Evolutionary conservation across 805 yeast genomes (phyloP).

Genomic region (Candida golubevii): DNA sequence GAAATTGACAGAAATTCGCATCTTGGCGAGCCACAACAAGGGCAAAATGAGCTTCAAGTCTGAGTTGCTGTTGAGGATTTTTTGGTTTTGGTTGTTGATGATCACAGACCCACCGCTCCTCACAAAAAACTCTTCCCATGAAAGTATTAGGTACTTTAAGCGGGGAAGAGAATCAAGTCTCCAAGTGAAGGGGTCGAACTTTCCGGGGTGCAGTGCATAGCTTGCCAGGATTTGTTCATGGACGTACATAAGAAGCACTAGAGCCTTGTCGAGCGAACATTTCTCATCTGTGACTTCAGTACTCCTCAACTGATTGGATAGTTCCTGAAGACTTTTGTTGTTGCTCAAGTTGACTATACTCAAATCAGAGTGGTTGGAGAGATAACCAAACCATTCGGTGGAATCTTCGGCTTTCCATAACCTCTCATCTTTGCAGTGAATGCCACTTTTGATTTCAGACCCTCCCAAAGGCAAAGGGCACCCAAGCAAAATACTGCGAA

Average conservation of each 20-base stretch:
- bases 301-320: slow-evolving; percentile 45
- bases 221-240: slow-evolving; percentile 63
- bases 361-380: slow-evolving; percentile 7
- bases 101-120: slow-evolving; percentile 60
- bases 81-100: slow-evolving; percentile 47
- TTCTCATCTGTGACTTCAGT: slow-evolving; percentile 30
- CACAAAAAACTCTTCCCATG: slow-evolving; percentile 65
- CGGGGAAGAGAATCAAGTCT: slow-evolving; percentile 57
- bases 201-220: slow-evolving; percentile 21
- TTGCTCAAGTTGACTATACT: slow-evolving; percentile 52
- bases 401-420: slow-evolving; percentile 54
- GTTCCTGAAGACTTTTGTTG: slow-evolving; percentile 44
- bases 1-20: slow-evolving; percentile 56
- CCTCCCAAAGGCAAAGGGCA: slow-evolving; percentile 37
- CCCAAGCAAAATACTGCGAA: slow-evolving; percentile 45
- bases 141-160: slow-evolving; percentile 51
- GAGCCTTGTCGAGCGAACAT: slow-evolving; percentile 45
- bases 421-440: slow-evolving; percentile 55
- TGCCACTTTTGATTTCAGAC: slow-evolving; percentile 53
- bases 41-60: slow-evolving; percentile 65
- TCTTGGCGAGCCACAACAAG: slow-evolving; percentile 59
- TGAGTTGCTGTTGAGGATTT: slow-evolving; percentile 48
- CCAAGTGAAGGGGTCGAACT: slow-evolving; percentile 57
- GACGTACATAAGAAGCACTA: slow-evolving; percentile 57
- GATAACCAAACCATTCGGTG: slow-evolving; percentile 46